A percentile compares a stretch with the other conserved stretches of the same genome.
phyloP scores from a whole-genome alignment of 768 basidiomycete species.

The Suillus subaureus region DNA sequence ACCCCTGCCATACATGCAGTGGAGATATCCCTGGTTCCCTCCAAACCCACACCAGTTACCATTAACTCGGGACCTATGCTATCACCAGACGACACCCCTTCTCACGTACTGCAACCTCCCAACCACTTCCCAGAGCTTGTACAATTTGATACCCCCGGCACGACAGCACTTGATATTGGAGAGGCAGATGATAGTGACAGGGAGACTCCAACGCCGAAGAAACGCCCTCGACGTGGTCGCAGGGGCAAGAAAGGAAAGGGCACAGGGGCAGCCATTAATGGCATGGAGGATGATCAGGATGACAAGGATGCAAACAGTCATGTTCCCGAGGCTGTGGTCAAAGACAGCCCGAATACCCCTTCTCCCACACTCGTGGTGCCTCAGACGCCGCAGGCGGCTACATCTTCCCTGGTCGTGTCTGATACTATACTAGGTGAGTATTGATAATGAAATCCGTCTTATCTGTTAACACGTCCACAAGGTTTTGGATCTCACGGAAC shows the following conservation, averaged over 20 bases:
- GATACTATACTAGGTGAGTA: conserved; percentile 72
- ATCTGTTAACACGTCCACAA: conserved; percentile 33
- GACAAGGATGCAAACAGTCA: conserved; percentile 42
- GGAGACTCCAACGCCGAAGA: conserved; percentile 50
- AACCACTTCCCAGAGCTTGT: conserved; percentile 13
- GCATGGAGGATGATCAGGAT: conserved; percentile 22
- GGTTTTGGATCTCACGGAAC: conserved; percentile 97
- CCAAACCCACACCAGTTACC: conserved; percentile 9
- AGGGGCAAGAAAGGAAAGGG: conserved; percentile 59
- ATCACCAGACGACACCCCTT: conserved; percentile 9
- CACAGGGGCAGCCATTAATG: conserved; percentile 16
- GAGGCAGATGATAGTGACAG: conserved; percentile 65
- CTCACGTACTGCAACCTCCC: conserved; percentile 5
- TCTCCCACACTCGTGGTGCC: conserved; percentile 27
- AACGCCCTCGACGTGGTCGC: conserved; percentile 38
- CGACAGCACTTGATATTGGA: conserved; percentile 28
- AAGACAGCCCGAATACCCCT: conserved; percentile 25
- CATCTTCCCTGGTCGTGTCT: conserved; percentile 67
- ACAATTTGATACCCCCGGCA: conserved; percentile 13
- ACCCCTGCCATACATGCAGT: conserved; percentile 7
- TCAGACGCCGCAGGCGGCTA: conserved; percentile 20
- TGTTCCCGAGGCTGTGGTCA: conserved; percentile 18
- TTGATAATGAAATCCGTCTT: background rate
- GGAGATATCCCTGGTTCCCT: background rate
- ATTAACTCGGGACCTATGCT: conserved; percentile 1